Base-by-base conservation (phyloP, 352 stramenopile species). In the Pythium folliculosum region DNA sequence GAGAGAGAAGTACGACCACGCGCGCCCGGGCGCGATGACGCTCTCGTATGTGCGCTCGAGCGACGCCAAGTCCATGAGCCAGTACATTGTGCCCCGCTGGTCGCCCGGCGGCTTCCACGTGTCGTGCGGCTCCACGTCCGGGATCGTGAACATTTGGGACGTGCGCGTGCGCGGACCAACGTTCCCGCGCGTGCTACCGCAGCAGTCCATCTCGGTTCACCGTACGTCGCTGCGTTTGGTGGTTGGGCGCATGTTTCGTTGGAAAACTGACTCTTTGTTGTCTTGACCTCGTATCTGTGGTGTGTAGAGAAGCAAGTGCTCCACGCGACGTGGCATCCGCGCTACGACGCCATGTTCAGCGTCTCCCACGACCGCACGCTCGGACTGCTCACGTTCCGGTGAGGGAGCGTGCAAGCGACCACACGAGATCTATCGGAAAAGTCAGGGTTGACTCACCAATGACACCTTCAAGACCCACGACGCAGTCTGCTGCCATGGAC, bases 21-120 rank as follows among this genome's bases (percentile, higher is more conserved):
- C 60, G 27, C 75, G 81, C 4, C 37, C 63, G 8, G 62, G 72
- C 4, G 76, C 73, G 14, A 91, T 93, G 80, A 87, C 78, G n/a
- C 72, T 95, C 12, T 77, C 79, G 27, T 89, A 76, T 80, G 17
- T 82, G 57, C 77, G 79, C 51, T 68, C 74, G 50, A 73, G 81
- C 40, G 81, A 89, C 52, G 57, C 78, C 19, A 71, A 73, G 58
- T 78, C 82, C 5, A 93, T 89, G 77, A 96, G 86, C 69, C 84
- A 94, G 73, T 94, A 93, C 57, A 88, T 94, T 37, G 84, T 94
- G 50, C 88, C 88, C 49, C 81, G 88, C 14, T 96, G 88, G 88
- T 93, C 86, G 21, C 77, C 63, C 14, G 70, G 64, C n/a, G 64
- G 64, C 50, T 76, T 76, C 64, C 76, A 80, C 73, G 76, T 83